Percentiles rank a stretch among this genome's conserved stretches.
These are phyloP conservation scores for Podaxis mareebaensis DNA, from an alignment of 768 basidiomycete genomes.

Conservation along the genomic window DNA sequence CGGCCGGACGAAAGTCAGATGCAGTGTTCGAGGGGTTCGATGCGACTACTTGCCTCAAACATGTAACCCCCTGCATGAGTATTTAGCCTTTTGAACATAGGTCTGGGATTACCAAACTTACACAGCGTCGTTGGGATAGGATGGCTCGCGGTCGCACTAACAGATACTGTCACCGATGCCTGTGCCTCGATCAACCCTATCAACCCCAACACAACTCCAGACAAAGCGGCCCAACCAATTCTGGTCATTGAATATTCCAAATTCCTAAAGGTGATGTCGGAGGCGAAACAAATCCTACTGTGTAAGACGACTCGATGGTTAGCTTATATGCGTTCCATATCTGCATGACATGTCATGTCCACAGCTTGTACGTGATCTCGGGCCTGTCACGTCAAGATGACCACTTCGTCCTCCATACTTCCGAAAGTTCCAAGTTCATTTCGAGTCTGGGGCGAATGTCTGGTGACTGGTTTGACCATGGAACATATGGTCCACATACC, in stretches of 20 bases:
- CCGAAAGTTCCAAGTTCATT: too few relatives aligned
- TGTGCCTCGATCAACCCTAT: constrained; percentile 5
- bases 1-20: neutral
- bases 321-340: constrained; percentile 2
- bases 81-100: neutral
- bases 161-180: constrained; percentile 33
- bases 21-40: neutral
- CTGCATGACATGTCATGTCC: neutral
- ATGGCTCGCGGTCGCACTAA: constrained; percentile 50
- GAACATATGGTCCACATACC: constrained; percentile 11
- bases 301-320: neutral
- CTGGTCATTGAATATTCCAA: constrained; percentile 3
- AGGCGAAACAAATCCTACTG: neutral
- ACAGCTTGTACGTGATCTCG: too few relatives aligned
- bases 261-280: too few relatives aligned
- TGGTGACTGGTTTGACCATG: neutral
- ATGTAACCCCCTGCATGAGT: constrained; percentile 36
- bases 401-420: too few relatives aligned
- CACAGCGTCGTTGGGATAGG: constrained; percentile 53
- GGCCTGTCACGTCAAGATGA: too few relatives aligned
- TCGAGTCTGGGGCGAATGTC: neutral
- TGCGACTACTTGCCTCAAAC: constrained; percentile 49
- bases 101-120: constrained; percentile 30
- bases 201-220: constrained; percentile 8
- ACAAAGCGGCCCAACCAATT: constrained; percentile 1